These are phyloP conservation scores for Seiridium cupressi DNA, from an alignment of 2,329 filamentous ascomycete species.

Conservation along the genomic window DNA sequence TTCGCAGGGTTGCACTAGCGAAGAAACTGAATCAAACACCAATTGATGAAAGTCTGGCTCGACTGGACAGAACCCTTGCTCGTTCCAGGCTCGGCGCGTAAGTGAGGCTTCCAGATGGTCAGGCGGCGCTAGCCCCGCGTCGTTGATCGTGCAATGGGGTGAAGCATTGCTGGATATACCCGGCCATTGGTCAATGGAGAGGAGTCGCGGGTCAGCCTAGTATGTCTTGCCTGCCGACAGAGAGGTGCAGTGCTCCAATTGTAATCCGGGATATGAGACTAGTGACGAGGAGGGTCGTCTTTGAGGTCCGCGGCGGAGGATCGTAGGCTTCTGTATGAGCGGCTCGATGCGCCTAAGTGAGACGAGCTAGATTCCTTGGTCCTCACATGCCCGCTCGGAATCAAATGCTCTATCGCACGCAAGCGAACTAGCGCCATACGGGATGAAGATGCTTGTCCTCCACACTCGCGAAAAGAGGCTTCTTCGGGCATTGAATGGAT, in stretches of 20 bases:
- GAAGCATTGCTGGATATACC: constrained; percentile 30
- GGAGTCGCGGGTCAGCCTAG: constrained; percentile 11
- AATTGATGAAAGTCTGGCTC: constrained; percentile 1
- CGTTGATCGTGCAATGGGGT: constrained; percentile 46
- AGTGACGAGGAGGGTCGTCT: neutral
- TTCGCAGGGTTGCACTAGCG: constrained; percentile 1
- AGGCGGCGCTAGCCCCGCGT: constrained; percentile 37
- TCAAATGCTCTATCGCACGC: neutral
- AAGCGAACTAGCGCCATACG: constrained; percentile 5
- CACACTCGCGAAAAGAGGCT: constrained; percentile 7
- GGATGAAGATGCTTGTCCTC: constrained; percentile 15
- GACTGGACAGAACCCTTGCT: constrained; percentile 35
- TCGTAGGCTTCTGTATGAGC: neutral
- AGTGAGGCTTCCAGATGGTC: constrained; percentile 46
- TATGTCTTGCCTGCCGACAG: neutral
- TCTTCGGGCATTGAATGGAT: constrained; percentile 35
- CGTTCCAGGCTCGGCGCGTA: constrained; percentile 47
- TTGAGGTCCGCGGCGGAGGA: neutral
- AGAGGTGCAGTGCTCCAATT: neutral
- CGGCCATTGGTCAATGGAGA: constrained; percentile 38
- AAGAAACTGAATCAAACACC: neutral
- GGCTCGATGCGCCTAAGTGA: neutral
- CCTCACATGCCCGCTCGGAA: neutral
- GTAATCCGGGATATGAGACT: neutral
- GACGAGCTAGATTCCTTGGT: neutral